These are phyloP conservation scores for Hevea brasiliensis DNA, from an alignment of 345 rosid genomes.

Conservation along the genomic window DNA sequence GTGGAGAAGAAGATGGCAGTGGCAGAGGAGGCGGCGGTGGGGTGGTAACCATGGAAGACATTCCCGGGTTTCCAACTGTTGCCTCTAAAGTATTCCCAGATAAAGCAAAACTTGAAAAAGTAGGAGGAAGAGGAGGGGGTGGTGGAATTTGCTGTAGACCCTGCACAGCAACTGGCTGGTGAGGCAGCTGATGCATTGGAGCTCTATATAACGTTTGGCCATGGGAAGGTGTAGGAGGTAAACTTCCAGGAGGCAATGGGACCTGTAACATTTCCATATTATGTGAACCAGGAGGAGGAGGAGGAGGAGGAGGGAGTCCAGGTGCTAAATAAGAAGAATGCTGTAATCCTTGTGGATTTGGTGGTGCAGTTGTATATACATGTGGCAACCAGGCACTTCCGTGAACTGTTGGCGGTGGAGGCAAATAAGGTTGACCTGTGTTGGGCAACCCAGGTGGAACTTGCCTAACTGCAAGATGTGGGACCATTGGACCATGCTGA, in stretches of 20 bases:
- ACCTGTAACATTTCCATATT: constrained; percentile 12
- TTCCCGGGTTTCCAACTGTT: constrained; percentile 11
- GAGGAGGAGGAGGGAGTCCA: constrained; percentile 34
- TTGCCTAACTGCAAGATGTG: constrained; percentile 31
- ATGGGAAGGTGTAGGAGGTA: constrained; percentile 39
- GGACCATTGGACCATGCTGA: constrained; percentile 39
- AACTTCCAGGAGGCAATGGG: constrained; percentile 30
- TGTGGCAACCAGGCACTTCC: constrained; percentile 30
- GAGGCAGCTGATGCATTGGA: constrained; percentile 28
- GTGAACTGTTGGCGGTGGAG: constrained; percentile 16
- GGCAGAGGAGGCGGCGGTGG: constrained; percentile 33
- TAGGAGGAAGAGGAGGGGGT: constrained; percentile 28
- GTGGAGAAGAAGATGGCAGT: constrained; percentile 20
- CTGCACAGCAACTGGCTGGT: constrained; percentile 27
- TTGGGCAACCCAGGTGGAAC: constrained; percentile 32
- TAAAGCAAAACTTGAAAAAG: constrained; percentile 22
- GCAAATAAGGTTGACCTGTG: constrained; percentile 35
- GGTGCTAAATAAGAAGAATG: constrained; percentile 25
- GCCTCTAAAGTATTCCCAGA: constrained; percentile 22
- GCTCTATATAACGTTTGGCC: constrained; percentile 34
- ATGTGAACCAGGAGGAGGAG: constrained; percentile 4
- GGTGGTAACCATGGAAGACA: constrained; percentile 29
- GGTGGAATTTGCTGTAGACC: constrained; percentile 31
- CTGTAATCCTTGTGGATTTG: constrained; percentile 24
- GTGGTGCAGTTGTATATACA: constrained; percentile 38